Evolutionary conservation across 805 yeast genomes (phyloP).

Genomic region (Zygosaccharomyces pseudorouxii): DNA sequence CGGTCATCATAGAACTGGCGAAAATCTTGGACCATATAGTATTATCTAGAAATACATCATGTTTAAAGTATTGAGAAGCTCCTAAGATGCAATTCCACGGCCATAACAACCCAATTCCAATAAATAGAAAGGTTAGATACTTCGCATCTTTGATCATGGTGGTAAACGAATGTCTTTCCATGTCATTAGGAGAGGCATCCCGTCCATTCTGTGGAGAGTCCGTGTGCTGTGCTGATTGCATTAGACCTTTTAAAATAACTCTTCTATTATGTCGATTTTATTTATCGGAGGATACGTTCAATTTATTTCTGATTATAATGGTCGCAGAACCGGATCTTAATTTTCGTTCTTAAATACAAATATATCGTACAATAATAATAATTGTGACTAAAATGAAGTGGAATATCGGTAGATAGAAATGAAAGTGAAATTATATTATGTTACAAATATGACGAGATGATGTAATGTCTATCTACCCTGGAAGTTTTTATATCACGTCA

Average conservation of each 20-base stretch:
- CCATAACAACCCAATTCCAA: slow-evolving; percentile 85
- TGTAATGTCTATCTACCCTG: slow-evolving; percentile 6
- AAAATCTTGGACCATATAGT: slow-evolving; percentile 53
- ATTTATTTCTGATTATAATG: background rate
- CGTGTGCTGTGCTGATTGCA: background rate
- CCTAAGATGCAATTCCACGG: slow-evolving; percentile 94
- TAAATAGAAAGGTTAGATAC: slow-evolving; percentile 56
- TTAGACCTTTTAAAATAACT: background rate
- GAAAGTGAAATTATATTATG: slow-evolving; percentile 4
- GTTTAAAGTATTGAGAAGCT: slow-evolving; percentile 75
- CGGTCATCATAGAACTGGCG: slow-evolving; percentile 84
- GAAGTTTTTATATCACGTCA: slow-evolving; percentile 4
- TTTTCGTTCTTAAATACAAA: background rate
- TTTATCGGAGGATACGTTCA: background rate
- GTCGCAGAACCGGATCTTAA: background rate
- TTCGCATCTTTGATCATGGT: slow-evolving; percentile 21
- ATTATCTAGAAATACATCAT: slow-evolving; percentile 46
- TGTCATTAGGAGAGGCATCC: background rate
- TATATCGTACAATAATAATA: background rate
- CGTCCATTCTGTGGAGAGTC: background rate
- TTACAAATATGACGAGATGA: slow-evolving; percentile 6
- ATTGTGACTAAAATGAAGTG: background rate
- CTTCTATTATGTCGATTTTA: no score
- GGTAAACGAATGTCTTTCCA: slow-evolving; percentile 12
- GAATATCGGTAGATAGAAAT: background rate